These are phyloP conservation scores for Cystobasidium ongulense DNA, from an alignment of 768 basidiomycete species.

Conservation along the genomic window DNA sequence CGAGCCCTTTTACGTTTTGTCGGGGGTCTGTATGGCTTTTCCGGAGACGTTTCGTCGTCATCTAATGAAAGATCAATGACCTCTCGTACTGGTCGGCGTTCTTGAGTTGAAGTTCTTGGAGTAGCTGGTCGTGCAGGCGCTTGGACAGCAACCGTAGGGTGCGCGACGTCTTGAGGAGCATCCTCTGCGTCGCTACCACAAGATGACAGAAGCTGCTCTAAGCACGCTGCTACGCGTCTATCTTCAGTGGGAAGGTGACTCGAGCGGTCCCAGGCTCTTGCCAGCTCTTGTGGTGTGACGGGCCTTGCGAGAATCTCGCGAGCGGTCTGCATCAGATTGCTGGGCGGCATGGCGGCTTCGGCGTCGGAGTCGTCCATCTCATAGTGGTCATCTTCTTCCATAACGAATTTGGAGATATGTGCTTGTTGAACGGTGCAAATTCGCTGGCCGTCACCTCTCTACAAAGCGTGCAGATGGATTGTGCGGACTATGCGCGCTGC, in stretches of 20 bases:
- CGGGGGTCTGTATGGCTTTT: no score
- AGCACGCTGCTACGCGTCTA: not conserved
- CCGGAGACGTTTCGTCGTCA: not conserved
- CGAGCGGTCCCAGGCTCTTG: conserved; percentile 6
- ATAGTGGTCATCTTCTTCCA: not conserved
- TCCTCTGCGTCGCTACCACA: not conserved
- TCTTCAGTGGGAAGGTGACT: not conserved
- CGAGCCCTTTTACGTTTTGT: not conserved
- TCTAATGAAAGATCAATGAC: not conserved
- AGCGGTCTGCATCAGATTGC: conserved; percentile 8
- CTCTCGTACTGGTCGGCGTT: not conserved
- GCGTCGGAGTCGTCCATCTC: conserved; percentile 10
- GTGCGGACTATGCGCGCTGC: no score
- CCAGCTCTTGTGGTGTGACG: conserved; percentile 6
- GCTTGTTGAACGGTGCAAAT: not conserved
- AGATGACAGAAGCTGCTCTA: not conserved
- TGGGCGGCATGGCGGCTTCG: conserved; percentile 3
- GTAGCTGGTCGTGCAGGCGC: not conserved
- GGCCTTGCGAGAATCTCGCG: conserved; percentile 1
- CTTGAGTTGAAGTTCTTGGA: not conserved
- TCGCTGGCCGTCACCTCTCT: not conserved
- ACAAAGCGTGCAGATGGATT: not conserved
- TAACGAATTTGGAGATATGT: not conserved
- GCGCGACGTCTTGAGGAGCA: not conserved
- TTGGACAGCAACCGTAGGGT: not conserved